phyloP scores from a whole-genome alignment of 225 moss, liverwort and hornwort species.

The Bryoerythrophyllum caledonicum region DNA sequence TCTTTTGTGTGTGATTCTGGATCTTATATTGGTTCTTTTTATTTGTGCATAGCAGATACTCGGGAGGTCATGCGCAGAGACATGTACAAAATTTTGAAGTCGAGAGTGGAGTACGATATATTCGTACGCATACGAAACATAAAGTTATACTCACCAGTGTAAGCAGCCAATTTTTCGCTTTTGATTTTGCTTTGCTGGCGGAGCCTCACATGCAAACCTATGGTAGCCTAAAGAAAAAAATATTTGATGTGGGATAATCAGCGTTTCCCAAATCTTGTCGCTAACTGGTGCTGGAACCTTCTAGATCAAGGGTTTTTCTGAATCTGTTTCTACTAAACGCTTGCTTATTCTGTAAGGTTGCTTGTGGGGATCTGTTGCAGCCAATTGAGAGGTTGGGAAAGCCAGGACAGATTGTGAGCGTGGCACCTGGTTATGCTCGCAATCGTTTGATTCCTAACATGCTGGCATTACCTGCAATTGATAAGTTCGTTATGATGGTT shows the following conservation, averaged over 20 bases:
- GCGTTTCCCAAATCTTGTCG: background rate
- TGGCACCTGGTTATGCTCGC: slow-evolving; percentile 92
- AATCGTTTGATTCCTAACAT: slow-evolving; percentile 91
- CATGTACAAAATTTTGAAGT: slow-evolving; percentile 70
- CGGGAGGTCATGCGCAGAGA: slow-evolving; percentile 68
- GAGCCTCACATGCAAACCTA: slow-evolving; percentile 1
- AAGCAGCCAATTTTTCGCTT: slow-evolving; percentile 16
- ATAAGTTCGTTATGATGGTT: slow-evolving; percentile 69
- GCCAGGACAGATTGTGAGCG: slow-evolving; percentile 92
- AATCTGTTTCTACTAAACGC: background rate
- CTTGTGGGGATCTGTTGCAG: slow-evolving; percentile 40
- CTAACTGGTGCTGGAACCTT: background rate
- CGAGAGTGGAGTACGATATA: slow-evolving; percentile 55
- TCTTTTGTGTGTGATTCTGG: background rate
- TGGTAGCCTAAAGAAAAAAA: background rate
- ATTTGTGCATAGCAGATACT: slow-evolving; percentile 45
- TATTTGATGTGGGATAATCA: background rate
- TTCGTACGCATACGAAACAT: slow-evolving; percentile 60
- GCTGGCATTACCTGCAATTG: slow-evolving; percentile 84
- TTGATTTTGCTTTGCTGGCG: background rate
- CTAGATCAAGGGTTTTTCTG: slow-evolving; percentile 1
- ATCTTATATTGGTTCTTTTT: background rate
- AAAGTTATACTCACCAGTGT: slow-evolving; percentile 67
- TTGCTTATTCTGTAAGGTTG: background rate
- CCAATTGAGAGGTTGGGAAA: slow-evolving; percentile 82